Evolutionary conservation across 2,329 filamentous ascomycete genomes (phyloP).

Genomic region (Fusarium neocosmosporiellum): DNA sequence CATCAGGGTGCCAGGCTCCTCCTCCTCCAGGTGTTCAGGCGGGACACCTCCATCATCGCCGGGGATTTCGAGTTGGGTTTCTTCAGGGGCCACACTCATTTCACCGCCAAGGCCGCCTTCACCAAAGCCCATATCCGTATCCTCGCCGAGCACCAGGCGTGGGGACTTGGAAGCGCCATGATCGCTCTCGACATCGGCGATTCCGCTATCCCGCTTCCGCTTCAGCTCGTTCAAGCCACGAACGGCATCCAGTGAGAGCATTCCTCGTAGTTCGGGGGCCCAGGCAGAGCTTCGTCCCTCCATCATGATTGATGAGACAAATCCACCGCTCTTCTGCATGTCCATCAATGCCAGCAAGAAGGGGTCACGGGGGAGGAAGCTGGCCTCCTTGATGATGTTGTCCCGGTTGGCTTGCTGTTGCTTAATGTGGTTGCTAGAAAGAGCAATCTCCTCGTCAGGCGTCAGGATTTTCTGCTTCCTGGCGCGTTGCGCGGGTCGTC

Average conservation of each 20-base stretch:
- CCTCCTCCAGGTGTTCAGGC: slow-evolving; percentile 55
- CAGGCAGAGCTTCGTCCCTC: slow-evolving; percentile 82
- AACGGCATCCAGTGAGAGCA: slow-evolving; percentile 88
- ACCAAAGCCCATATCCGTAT: slow-evolving; percentile 64
- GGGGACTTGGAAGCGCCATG: slow-evolving; percentile 74
- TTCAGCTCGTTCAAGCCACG: slow-evolving; percentile 84
- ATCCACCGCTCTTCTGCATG: slow-evolving; percentile 90
- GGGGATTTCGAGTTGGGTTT: slow-evolving; percentile 73
- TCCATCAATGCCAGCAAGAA: slow-evolving; percentile 88
- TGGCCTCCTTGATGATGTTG: slow-evolving; percentile 84
- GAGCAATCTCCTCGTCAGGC: slow-evolving; percentile 83
- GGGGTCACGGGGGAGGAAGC: slow-evolving; percentile 88
- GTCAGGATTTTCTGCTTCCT: slow-evolving; percentile 83
- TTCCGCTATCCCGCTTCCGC: slow-evolving; percentile 90
- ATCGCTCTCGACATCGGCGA: slow-evolving; percentile 81
- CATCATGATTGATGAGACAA: slow-evolving; percentile 87
- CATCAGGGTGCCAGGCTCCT: slow-evolving; percentile 57
- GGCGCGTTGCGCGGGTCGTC: slow-evolving; percentile 76
- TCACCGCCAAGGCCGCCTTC: slow-evolving; percentile 64
- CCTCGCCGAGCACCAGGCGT: slow-evolving; percentile 74
- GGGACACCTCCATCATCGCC: slow-evolving; percentile 59
- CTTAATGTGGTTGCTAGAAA: slow-evolving; percentile 82
- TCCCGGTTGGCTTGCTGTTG: slow-evolving; percentile 87
- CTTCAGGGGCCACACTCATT: slow-evolving; percentile 66
- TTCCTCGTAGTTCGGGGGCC: slow-evolving; percentile 92